Evolutionary conservation across 305 asterid genomes (phyloP).

Genomic region (Fraxinus floribunda): DNA sequence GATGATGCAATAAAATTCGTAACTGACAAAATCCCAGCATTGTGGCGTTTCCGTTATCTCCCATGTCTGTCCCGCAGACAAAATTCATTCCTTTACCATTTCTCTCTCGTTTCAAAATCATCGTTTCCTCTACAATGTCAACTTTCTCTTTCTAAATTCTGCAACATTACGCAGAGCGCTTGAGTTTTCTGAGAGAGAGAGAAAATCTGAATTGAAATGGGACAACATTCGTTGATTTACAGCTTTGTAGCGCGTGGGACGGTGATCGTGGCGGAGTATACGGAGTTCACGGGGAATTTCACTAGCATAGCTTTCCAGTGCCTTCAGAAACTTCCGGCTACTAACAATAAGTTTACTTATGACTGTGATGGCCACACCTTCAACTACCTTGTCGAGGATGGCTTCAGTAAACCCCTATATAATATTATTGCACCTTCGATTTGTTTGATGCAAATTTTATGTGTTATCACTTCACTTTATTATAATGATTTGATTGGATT

Average conservation of each 20-base stretch:
- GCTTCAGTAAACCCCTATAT: constrained; percentile 2
- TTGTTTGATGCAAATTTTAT: neutral
- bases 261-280: constrained; percentile 5
- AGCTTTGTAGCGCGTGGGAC: constrained; percentile 5
- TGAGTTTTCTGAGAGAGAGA: neutral
- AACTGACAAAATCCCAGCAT: constrained; percentile 1
- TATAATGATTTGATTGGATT: neutral
- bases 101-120: neutral
- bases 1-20: neutral
- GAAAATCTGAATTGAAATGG: neutral
- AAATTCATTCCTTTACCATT: neutral
- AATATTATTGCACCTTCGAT: neutral
- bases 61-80: neutral
- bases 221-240: constrained; percentile 8
- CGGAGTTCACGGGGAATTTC: constrained; percentile 13
- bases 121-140: neutral
- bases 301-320: constrained; percentile 9
- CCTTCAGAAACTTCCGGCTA: constrained; percentile 11
- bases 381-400: constrained; percentile 5
- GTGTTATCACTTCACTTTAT: neutral
- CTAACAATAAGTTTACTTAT: constrained; percentile 9
- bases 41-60: constrained; percentile 6
- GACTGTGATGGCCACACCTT: neutral
- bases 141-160: neutral
- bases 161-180: neutral